Evolutionary conservation across 2,329 filamentous ascomycete genomes (phyloP), one percentile per base, ranked within the genome.

Genomic region (Xylaria sp.): DNA sequence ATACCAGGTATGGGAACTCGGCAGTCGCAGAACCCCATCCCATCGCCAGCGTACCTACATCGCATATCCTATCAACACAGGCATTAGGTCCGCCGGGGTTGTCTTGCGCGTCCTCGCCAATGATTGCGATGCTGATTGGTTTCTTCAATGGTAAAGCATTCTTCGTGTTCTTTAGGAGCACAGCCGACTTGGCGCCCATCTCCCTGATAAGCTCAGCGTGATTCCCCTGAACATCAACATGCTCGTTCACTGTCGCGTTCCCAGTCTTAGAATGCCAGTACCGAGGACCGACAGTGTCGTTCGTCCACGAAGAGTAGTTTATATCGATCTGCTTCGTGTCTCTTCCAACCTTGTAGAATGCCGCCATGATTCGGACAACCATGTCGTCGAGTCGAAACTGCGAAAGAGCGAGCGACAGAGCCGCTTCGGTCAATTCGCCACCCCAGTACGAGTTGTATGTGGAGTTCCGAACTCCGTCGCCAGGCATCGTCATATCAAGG

Each of bases 301-400:
- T 82, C 0, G 91, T 93, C 94, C 95, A 98, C 10, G 93, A 93
- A 73, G 91, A 91, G 82, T 97, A 98, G 85, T 94, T 98, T 80
- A 92, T 90, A 2, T 84, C 82, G 0, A 82, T 79, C 66, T 85
- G 80, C 18, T 79, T 76, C 1, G 87, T 76, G 0, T 83, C 85
- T 69, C 85, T 82, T 61, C 88, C 88, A 41, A 90, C 88, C 79
- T 91, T 91, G 82, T 90, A 91, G 76, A 87, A 89, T 57, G 89
- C 84, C 4, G 90, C 85, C 88, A 91, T 90, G 77, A 92, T 97
- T 72, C 95, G 90, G 77, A 93, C 90, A 9, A 88, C 92, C 91
- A 97, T 97, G 78, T 98, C 95, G 75, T 98, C 76, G 0, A 77
- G 66, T 20, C 76, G 58, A 65, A 73, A 76, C 39, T 63, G 72